Evolutionary conservation across 495 filamentous ascomycete genomes (phyloP).

Genomic region (Penicillium daleae): DNA sequence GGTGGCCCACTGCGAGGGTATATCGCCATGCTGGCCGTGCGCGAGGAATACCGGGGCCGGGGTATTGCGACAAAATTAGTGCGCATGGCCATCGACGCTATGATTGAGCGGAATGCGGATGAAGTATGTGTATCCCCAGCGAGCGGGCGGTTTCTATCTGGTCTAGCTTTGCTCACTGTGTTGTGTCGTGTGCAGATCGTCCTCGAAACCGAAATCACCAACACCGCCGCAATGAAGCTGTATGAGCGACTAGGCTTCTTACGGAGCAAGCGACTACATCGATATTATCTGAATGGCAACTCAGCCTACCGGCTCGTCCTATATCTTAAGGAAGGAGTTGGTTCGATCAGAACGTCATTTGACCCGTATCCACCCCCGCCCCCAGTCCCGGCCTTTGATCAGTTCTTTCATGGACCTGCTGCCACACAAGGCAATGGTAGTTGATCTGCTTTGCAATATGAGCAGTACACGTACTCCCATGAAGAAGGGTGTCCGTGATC

Average conservation of each 20-base stretch:
- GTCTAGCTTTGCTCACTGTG: slow-evolving; percentile 13
- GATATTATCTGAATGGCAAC: slow-evolving; percentile 97
- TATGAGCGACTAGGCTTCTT: slow-evolving; percentile 95
- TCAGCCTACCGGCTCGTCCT: slow-evolving; percentile 89
- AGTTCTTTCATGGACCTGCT: slow-evolving; percentile 10
- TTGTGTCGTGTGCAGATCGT: slow-evolving; percentile 61
- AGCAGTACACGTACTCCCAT: neutral
- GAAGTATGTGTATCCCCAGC: slow-evolving; percentile 58
- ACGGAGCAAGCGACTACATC: slow-evolving; percentile 87
- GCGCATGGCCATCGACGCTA: slow-evolving; percentile 87
- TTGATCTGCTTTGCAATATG: slow-evolving; percentile 4
- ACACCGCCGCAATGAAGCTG: slow-evolving; percentile 86
- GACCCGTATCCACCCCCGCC: slow-evolving; percentile 39
- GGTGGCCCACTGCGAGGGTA: slow-evolving; percentile 86
- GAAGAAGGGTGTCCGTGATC: slow-evolving; percentile 14
- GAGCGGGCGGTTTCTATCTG: neutral
- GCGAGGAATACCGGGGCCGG: slow-evolving; percentile 72
- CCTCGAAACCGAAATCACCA: slow-evolving; percentile 95
- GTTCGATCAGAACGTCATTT: slow-evolving; percentile 42
- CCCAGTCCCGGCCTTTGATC: slow-evolving; percentile 5
- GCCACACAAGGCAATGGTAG: slow-evolving; percentile 32
- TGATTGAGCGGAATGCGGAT: slow-evolving; percentile 82
- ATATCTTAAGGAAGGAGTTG: slow-evolving; percentile 70
- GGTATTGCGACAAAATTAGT: slow-evolving; percentile 94
- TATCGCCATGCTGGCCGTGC: slow-evolving; percentile 96